Conservation (phyloP, 2,329 filamentous ascomycete genomes). For the Microsporum ferrugineum region DNA sequence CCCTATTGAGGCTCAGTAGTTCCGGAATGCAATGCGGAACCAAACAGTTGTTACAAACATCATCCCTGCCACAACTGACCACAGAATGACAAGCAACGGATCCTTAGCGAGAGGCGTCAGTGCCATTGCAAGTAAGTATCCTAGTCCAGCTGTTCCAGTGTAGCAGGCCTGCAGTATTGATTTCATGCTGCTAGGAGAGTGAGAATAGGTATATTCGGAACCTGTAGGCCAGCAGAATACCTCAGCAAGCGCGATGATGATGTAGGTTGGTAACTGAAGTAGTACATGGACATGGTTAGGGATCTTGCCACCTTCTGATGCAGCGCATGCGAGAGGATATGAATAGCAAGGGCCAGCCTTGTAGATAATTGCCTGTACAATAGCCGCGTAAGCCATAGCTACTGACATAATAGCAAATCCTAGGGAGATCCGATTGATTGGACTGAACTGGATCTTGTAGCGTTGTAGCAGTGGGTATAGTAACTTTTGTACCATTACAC, state of each 20-base stretch:
- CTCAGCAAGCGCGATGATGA: slow-evolving; percentile 20
- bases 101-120: slow-evolving; percentile 11
- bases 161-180: slow-evolving; percentile 18
- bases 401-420: slow-evolving; percentile 45
- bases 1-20: background rate
- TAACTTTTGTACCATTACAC: slow-evolving; percentile 37
- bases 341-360: slow-evolving; percentile 8
- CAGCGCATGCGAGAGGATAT: slow-evolving; percentile 2
- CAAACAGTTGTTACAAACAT: slow-evolving; percentile 5
- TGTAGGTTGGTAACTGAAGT: slow-evolving; percentile 12
- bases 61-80: slow-evolving; percentile 9
- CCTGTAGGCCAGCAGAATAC: slow-evolving; percentile 38
- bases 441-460: slow-evolving; percentile 43
- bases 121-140: slow-evolving; percentile 11
- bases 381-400: slow-evolving; percentile 46
- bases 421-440: slow-evolving; percentile 44
- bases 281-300: slow-evolving; percentile 9
- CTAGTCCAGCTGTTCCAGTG: slow-evolving; percentile 14
- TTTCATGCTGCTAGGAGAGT: slow-evolving; percentile 42
- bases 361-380: slow-evolving; percentile 51
- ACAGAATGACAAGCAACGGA: slow-evolving; percentile 12
- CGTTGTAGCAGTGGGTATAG: slow-evolving; percentile 48
- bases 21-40: background rate
- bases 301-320: background rate
- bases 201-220: slow-evolving; percentile 59